Conservation (phyloP, 768 basidiomycete genomes). For the Calocybe cyanea region DNA sequence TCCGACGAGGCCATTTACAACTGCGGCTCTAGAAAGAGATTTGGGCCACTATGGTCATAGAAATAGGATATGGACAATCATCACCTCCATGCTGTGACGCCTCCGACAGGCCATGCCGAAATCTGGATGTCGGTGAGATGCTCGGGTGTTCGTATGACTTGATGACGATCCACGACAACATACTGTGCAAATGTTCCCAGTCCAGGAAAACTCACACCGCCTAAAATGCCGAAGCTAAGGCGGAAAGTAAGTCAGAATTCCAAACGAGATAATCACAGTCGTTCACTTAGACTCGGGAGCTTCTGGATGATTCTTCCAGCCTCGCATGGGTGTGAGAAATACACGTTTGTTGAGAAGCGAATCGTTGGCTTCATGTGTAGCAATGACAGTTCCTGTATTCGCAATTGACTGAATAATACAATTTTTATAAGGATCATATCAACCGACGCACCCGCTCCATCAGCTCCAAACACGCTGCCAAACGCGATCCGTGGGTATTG, state of each 20-base stretch:
- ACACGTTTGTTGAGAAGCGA: constrained; percentile 59
- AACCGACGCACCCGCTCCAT: constrained; percentile 62
- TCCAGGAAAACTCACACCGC: constrained; percentile 47
- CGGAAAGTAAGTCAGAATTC: neutral
- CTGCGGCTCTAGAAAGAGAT: constrained; percentile 44
- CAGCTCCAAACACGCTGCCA: constrained; percentile 63
- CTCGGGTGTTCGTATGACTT: constrained; percentile 60
- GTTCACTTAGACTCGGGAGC: constrained; percentile 63
- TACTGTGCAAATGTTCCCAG: constrained; percentile 78
- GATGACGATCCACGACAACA: constrained; percentile 65
- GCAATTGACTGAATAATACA: neutral
- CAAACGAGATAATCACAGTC: neutral
- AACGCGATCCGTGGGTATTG: constrained; percentile 60
- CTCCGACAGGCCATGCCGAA: constrained; percentile 76
- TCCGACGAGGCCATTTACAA: constrained; percentile 61
- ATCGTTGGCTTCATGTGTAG: constrained; percentile 50
- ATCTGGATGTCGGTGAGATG: constrained; percentile 67
- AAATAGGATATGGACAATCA: constrained; percentile 4
- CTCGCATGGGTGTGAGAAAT: constrained; percentile 71
- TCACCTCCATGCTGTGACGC: constrained; percentile 83
- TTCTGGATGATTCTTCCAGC: constrained; percentile 65
- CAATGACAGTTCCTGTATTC: constrained; percentile 56
- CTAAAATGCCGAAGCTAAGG: constrained; percentile 61
- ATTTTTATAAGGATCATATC: neutral
- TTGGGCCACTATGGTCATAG: neutral